These are phyloP conservation scores for Agrostemma githago DNA, from an alignment of 148 eudicot genomes.

Conservation along the genomic window DNA sequence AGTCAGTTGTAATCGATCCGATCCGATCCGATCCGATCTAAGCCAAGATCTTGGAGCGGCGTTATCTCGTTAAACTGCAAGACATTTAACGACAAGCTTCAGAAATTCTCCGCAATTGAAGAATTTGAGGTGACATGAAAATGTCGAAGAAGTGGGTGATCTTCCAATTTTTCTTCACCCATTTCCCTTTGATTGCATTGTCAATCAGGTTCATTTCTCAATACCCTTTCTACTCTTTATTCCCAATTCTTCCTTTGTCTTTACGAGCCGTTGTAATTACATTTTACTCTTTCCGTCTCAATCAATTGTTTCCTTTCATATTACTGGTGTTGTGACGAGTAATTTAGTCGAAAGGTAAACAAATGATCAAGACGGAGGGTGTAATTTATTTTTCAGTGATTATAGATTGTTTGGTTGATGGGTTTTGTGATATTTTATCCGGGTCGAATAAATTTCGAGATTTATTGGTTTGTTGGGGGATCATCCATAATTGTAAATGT, in stretches of 20 bases:
- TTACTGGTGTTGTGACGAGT: not conserved
- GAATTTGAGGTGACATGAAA: not conserved
- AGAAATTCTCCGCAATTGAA: not conserved
- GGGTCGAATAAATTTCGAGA: not conserved
- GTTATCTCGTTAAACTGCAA: no score
- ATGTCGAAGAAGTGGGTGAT: conserved; percentile 4
- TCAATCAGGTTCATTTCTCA: conserved; percentile 13
- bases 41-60: no score
- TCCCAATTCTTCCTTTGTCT: not conserved
- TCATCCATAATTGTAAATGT: not conserved
- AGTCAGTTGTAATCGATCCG: no score
- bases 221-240: not conserved
- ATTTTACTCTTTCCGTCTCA: no score
- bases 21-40: no score
- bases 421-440: not conserved
- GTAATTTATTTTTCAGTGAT: not conserved
- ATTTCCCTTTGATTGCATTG: not conserved
- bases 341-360: no score
- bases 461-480: not conserved
- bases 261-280: not conserved
- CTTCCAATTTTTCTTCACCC: not conserved
- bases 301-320: no score
- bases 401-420: not conserved
- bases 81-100: not conserved
- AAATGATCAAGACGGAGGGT: no score